Evolutionary conservation across 2,329 filamentous ascomycete genomes (phyloP).

Genomic region (Phialophora macrospora): DNA sequence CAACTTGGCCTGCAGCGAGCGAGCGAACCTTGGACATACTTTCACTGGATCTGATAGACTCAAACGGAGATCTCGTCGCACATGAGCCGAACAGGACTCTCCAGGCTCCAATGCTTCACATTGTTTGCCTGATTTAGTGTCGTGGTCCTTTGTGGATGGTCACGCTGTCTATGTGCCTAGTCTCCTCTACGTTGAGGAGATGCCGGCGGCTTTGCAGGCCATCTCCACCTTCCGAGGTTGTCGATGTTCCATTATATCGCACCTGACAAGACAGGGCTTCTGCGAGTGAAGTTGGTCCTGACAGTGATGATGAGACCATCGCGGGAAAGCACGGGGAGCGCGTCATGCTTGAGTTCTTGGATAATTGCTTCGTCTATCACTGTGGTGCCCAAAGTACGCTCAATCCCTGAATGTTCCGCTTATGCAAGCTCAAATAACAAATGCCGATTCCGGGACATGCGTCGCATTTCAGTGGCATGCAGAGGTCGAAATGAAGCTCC

Average conservation of each 20-base stretch:
- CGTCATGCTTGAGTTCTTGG: neutral
- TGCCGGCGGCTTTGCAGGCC: neutral
- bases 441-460: neutral
- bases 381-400: constrained; percentile 4
- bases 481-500: neutral
- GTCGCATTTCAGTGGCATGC: neutral
- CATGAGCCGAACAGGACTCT: neutral
- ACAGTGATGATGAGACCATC: neutral
- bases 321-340: neutral
- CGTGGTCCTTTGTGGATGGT: no score
- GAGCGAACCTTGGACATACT: no score
- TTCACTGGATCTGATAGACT: no score
- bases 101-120: neutral
- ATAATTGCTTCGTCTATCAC: neutral
- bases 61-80: neutral
- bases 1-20: neutral
- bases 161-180: no score
- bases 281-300: neutral
- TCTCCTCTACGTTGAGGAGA: neutral
- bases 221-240: neutral
- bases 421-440: constrained; percentile 14
- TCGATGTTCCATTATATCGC: neutral
- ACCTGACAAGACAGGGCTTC: neutral
- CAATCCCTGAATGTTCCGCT: constrained; percentile 11
- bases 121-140: no score